Base-by-base conservation (phyloP, 2,329 filamentous ascomycete genomes). In the Aciculosporium take region DNA sequence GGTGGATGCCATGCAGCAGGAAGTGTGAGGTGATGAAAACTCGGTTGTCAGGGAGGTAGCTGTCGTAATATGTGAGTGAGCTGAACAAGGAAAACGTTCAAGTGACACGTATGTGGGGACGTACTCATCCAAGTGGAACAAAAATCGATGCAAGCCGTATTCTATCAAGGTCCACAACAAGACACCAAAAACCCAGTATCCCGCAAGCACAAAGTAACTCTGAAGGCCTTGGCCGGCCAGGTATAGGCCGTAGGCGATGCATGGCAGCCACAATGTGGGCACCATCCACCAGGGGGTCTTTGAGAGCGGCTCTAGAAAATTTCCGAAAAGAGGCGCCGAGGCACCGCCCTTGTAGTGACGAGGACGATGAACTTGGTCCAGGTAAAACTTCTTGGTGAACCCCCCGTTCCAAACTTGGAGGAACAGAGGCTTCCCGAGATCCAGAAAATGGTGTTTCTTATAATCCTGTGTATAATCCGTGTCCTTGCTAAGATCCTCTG, bases 241-340 rank as follows among this genome's bases (percentile, higher is more conserved):
- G 46, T 71, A 76, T 9, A 79, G 75, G 21, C 84, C 86, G 56
- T 87, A 94, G 8, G 67, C 53, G 32, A 94, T 74, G 15, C 69
- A 73, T n/a, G 91, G 91, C 32, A 91, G 58, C 91, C 91, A 98
- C 2, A 94, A 46, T 0, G 69, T 69, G 3, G 91, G 91, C 9
- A 98, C 72, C 34, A 94, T 60, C 77, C 81, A 98, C 91, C 91
- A 98, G 1, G 91, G 76, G 2, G 91, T 98, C 70, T 88, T 83
- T 60, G 81, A 88, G 45, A 98, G 66, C n/a, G 91, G 91, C 65
- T 98, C 91, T n/a, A 98, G 69, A 60, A 98, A 94, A 65, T 98
- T 96, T 45, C 91, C 91, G 62, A 98, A 98, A 20, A 98, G 65
- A 17, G 91, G 91, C 29, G 91, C 91, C 6, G 87, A 95, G 47